A percentile compares a stretch with the other conserved stretches of the same genome.
phyloP scores from a whole-genome alignment of 768 basidiomycete genomes.

The Leccinum sublutescens region DNA sequence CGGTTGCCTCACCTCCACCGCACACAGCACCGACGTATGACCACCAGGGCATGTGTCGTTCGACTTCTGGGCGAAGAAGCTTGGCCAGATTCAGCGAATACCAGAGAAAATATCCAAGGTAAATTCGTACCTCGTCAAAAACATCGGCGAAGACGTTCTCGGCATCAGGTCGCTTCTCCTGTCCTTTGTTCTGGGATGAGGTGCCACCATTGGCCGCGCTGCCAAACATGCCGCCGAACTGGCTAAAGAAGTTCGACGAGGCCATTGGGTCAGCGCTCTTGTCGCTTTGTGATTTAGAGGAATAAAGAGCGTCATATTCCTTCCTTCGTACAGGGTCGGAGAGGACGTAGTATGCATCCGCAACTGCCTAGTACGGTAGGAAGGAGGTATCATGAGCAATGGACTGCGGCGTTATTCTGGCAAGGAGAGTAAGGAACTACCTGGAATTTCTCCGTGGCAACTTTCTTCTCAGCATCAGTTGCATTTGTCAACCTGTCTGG shows the following conservation, averaged over 20 bases:
- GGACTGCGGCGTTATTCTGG: background rate
- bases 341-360: conserved; percentile 93
- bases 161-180: conserved; percentile 61
- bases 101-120: background rate
- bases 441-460: conserved; percentile 84
- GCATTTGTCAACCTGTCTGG: conserved; percentile 80
- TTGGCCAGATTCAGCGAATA: conserved; percentile 26
- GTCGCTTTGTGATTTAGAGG: conserved; percentile 49
- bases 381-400: background rate
- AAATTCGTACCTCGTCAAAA: conserved; percentile 74
- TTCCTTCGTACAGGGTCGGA: conserved; percentile 70
- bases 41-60: conserved; percentile 71
- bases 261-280: conserved; percentile 62
- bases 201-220: conserved; percentile 30
- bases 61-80: conserved; percentile 81
- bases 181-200: conserved; percentile 32
- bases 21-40: conserved; percentile 66
- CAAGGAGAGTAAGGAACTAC: conserved; percentile 33
- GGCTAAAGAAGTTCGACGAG: conserved; percentile 71
- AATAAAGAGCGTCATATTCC: conserved; percentile 71
- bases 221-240: conserved; percentile 73
- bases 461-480: conserved; percentile 63
- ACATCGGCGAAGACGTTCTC: conserved; percentile 85
- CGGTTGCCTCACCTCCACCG: conserved; percentile 50
- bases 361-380: conserved; percentile 54